Evolutionary conservation across 257 asterid species (phyloP).

Genomic region (Primulina eburnea): DNA sequence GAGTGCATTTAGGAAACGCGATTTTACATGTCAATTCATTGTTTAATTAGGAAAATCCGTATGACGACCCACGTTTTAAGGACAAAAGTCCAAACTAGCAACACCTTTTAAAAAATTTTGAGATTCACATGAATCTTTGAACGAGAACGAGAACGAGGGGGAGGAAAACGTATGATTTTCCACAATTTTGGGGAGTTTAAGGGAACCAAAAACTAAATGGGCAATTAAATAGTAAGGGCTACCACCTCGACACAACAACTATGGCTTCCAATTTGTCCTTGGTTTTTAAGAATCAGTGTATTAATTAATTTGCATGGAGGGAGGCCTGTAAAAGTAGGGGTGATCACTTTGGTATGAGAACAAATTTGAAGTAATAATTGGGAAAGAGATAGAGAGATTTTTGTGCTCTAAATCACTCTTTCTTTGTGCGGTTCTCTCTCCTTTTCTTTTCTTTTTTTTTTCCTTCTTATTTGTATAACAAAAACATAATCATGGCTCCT

Average conservation of each 20-base stretch:
- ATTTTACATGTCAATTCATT: too few species aligned
- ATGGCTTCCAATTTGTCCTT: slow-evolving; percentile 2
- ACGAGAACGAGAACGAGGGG: background rate
- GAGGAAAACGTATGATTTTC: slow-evolving; percentile 18
- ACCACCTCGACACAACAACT: background rate
- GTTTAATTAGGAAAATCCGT: background rate
- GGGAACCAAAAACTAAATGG: background rate
- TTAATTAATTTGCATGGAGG: slow-evolving; percentile 26
- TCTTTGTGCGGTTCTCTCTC: slow-evolving; percentile 1
- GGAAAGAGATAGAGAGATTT: slow-evolving; percentile 28
- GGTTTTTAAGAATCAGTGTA: background rate
- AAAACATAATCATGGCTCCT: too few species aligned
- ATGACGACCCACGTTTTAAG: background rate
- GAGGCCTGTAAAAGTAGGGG: slow-evolving; percentile 15
- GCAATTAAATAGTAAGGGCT: background rate
- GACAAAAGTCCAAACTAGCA: background rate
- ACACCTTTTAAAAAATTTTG: background rate
- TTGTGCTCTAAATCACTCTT: background rate
- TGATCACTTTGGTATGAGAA: background rate
- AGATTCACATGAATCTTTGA: background rate
- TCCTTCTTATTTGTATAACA: too few species aligned
- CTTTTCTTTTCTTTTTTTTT: too few species aligned
- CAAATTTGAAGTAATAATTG: slow-evolving; percentile 6
- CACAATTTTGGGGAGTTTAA: slow-evolving; percentile 19
- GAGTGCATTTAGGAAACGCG: too few species aligned